Conservation (phyloP, 2,329 filamentous ascomycete genomes). For the Huntiella savannae region DNA sequence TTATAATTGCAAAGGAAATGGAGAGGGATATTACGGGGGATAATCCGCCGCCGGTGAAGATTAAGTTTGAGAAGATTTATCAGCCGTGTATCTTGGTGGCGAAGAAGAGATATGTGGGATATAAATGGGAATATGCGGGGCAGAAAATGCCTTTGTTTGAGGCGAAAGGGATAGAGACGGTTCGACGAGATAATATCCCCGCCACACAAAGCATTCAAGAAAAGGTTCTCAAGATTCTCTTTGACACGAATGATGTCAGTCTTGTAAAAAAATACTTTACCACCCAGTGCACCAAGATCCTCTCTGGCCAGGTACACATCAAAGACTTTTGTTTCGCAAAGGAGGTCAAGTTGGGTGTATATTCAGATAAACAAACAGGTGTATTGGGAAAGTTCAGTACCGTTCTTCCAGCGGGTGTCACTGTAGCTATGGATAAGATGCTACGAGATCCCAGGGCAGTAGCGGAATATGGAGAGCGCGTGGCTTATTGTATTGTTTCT, state of each 20-base stretch:
- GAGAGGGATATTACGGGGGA: conserved; percentile 68
- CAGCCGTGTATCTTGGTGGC: conserved; percentile 84
- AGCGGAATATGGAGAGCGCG: conserved; percentile 84
- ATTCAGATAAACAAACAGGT: conserved; percentile 20
- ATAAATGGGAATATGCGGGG: conserved; percentile 70
- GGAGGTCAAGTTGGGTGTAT: conserved; percentile 79
- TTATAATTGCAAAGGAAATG: conserved; percentile 83
- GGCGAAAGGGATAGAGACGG: conserved; percentile 95
- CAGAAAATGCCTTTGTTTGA: conserved; percentile 79
- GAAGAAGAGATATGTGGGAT: conserved; percentile 96
- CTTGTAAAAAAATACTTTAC: conserved; percentile 84
- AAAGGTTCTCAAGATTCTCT: conserved; percentile 71
- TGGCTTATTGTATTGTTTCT: conserved; percentile 84
- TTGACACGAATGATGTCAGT: conserved; percentile 75
- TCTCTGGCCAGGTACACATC: conserved; percentile 69
- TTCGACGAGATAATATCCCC: conserved; percentile 82
- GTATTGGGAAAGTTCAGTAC: background rate
- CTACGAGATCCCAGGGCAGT: conserved; percentile 68
- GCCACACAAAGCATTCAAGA: conserved; percentile 96
- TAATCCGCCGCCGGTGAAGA: conserved; percentile 80
- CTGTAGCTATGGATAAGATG: conserved; percentile 77
- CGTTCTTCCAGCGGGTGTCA: conserved; percentile 64
- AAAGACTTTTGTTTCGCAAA: conserved; percentile 93
- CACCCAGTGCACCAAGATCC: conserved; percentile 75
- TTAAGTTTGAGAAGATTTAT: conserved; percentile 98